Evolutionary conservation across 148 eudicot species (phyloP), one percentile per base, ranked within the genome.

Genomic region (Rhododendron williamsianum): DNA sequence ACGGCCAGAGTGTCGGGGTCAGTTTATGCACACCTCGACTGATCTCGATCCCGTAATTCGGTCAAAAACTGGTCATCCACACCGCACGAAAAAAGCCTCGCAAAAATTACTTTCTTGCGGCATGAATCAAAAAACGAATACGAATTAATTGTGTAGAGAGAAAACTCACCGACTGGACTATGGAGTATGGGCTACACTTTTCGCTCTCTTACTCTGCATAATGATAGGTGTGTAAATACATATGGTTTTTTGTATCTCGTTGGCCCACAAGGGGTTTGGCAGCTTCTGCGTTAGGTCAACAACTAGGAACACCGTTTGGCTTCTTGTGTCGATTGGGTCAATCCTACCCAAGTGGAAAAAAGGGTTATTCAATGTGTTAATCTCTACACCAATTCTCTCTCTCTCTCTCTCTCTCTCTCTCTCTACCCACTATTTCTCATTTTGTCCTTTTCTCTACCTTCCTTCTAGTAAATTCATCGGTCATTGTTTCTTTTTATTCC

Each of bases 251-350:
- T 25, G 73, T 69, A 35, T 73, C 21, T 81, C 2, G 0, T 58
- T n/a, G 86, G 49, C 45, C 79, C 86, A 84, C 80, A 19, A 6
- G 7, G 84, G 25, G 49, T 74, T 90, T 88, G 91, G 88, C 76
- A 2, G 51, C 46, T 83, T 83, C 78, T 88, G 89, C 25, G 86
- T 85, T 86, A 81, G 89, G 90, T 82, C 84, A 88, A 88, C 88
- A 89, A 87, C 88, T 84, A 63, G 85, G 88, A 86, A 86, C 85
- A 82, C 81, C 23, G 88, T 84, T 88, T 90, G 91, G 84, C 90
- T 86, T 81, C 46, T 88, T 81, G 35, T 83, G 88, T 43, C 16
- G 72, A 80, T 84, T 73, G 85, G 88, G 81, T 78, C 84, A 89
- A 80, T 76, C 71, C 84, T 38, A 51, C 78, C 69, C 45, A 73